These are phyloP conservation scores for Cytospora piceicola DNA, from an alignment of 2,329 filamentous ascomycete genomes.

Conservation along the genomic window DNA sequence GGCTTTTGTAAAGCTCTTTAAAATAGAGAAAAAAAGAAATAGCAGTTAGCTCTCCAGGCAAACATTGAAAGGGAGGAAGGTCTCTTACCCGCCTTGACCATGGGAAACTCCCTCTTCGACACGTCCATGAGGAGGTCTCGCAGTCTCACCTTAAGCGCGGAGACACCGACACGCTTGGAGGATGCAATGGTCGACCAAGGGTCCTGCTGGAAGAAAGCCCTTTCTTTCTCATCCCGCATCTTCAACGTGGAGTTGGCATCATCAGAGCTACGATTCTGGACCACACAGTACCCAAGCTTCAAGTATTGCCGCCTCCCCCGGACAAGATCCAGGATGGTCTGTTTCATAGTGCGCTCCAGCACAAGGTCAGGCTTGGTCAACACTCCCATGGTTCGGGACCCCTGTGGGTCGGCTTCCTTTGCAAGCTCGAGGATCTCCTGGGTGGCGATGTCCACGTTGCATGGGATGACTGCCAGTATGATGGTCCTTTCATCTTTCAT, in stretches of 20 bases:
- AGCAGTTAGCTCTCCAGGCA: not conserved
- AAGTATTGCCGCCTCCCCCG: constrained; percentile 46
- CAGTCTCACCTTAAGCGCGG: constrained; percentile 42
- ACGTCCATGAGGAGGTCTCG: constrained; percentile 45
- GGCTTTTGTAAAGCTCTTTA: constrained; percentile 34
- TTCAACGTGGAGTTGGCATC: constrained; percentile 41
- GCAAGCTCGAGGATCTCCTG: constrained; percentile 46
- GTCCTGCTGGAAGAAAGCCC: constrained; percentile 41
- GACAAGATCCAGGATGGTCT: constrained; percentile 47
- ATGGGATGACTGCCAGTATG: constrained; percentile 50
- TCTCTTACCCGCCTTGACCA: constrained; percentile 36
- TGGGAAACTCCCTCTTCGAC: constrained; percentile 45
- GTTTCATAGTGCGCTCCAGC: constrained; percentile 44
- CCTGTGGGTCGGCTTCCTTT: constrained; percentile 44
- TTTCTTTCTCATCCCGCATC: constrained; percentile 42
- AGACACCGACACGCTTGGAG: constrained; percentile 41
- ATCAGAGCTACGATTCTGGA: constrained; percentile 53
- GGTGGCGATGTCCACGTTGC: constrained; percentile 45
- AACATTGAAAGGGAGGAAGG: not conserved
- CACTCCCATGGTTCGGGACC: constrained; percentile 50
- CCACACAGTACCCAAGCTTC: constrained; percentile 52
- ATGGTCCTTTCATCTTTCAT: constrained; percentile 53
- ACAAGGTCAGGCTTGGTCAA: constrained; percentile 66
- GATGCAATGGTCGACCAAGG: constrained; percentile 43
- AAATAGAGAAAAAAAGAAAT: too few species aligned